phyloP scores from a whole-genome alignment of 257 asterid genomes.

The Nyctanthes arbortristis region DNA sequence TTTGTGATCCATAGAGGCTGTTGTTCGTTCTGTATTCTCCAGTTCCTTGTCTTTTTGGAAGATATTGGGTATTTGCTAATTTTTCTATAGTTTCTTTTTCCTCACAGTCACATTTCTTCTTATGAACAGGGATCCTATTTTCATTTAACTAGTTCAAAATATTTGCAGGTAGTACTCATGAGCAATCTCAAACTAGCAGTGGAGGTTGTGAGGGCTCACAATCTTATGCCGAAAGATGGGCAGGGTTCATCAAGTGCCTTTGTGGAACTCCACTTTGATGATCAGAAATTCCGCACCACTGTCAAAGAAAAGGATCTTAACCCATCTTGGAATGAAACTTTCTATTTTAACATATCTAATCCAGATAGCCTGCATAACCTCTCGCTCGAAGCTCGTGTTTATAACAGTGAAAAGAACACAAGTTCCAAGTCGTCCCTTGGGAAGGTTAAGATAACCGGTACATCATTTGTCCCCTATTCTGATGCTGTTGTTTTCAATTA shows the following conservation, averaged over 20 bases:
- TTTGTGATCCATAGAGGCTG: neutral
- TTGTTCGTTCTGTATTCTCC: neutral
- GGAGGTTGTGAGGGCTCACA: slow-evolving; percentile 80
- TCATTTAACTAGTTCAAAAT: slow-evolving; percentile 3
- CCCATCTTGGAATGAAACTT: slow-evolving; percentile 81
- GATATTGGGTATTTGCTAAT: neutral
- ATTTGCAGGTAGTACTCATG: slow-evolving; percentile 41
- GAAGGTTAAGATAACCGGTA: slow-evolving; percentile 55
- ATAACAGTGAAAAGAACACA: slow-evolving; percentile 39
- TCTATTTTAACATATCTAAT: slow-evolving; percentile 64
- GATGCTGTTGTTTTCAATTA: slow-evolving; percentile 79
- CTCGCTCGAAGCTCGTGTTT: slow-evolving; percentile 75
- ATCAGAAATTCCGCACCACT: slow-evolving; percentile 77
- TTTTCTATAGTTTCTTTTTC: slow-evolving; percentile 3
- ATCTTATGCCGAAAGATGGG: slow-evolving; percentile 82
- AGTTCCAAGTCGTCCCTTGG: slow-evolving; percentile 72
- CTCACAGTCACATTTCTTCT: neutral
- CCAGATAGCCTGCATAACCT: slow-evolving; percentile 51
- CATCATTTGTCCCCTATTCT: slow-evolving; percentile 66
- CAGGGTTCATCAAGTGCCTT: slow-evolving; percentile 71
- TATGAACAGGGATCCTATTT: slow-evolving; percentile 20
- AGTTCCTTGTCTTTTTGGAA: neutral
- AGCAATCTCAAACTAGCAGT: slow-evolving; percentile 80
- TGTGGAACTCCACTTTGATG: slow-evolving; percentile 81
- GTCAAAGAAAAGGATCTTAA: slow-evolving; percentile 77